Conservation (phyloP, 1,284 basidiomycete species). For the Porodaedalea pini region DNA sequence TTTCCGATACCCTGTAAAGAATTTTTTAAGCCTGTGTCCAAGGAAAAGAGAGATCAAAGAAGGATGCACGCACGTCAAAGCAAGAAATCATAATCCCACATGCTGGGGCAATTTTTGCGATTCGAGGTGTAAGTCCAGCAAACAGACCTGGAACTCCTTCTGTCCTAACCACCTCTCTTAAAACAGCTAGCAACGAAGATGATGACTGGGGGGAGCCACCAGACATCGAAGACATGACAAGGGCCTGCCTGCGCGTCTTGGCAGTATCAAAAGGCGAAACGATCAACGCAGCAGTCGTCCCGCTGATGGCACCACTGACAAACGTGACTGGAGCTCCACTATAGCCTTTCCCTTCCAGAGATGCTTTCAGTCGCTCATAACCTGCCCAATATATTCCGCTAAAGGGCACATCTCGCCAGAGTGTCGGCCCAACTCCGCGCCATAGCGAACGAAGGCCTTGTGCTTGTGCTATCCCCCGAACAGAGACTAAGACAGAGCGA, state of each 20-base stretch:
- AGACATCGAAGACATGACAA: slow-evolving; percentile 52
- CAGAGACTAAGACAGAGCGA: slow-evolving; percentile 58
- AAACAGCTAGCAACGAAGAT: slow-evolving; percentile 55
- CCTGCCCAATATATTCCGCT: slow-evolving; percentile 90
- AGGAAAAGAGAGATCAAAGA: background rate
- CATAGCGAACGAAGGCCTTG: slow-evolving; percentile 77
- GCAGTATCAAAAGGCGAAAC: slow-evolving; percentile 97
- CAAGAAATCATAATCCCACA: slow-evolving; percentile 98
- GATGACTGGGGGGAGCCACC: slow-evolving; percentile 31
- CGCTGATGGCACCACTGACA: slow-evolving; percentile 77
- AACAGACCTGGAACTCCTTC: slow-evolving; percentile 83
- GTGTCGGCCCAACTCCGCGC: slow-evolving; percentile 86
- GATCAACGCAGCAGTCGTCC: slow-evolving; percentile 79
- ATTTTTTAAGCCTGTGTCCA: background rate
- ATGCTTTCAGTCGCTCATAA: slow-evolving; percentile 64
- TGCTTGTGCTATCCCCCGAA: slow-evolving; percentile 56
- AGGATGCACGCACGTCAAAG: slow-evolving; percentile 66
- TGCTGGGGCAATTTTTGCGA: slow-evolving; percentile 97
- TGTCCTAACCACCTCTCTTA: slow-evolving; percentile 66
- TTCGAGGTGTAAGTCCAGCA: slow-evolving; percentile 82
- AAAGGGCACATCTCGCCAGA: slow-evolving; percentile 98
- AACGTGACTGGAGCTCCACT: slow-evolving; percentile 76
- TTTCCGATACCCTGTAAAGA: slow-evolving; percentile 17
- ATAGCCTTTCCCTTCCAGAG: slow-evolving; percentile 47
- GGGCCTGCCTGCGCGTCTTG: slow-evolving; percentile 88